Evolutionary conservation across 1,284 basidiomycete genomes (phyloP), one percentile per base, ranked within the genome.

Genomic region (Prillingera fragicola): DNA sequence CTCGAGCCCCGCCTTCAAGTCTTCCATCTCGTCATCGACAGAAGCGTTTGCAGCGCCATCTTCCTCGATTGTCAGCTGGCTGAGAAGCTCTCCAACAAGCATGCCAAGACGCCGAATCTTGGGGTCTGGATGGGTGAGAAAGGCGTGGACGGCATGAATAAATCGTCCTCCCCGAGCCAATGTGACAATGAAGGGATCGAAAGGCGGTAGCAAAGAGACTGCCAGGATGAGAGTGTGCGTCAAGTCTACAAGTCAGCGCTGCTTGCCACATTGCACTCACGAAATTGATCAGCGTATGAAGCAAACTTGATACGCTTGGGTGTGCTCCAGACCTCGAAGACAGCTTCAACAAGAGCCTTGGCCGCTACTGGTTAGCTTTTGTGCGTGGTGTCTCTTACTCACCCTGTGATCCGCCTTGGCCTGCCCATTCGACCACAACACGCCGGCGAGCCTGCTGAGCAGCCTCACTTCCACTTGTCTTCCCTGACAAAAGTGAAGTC

Each of bases 21-120:
- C 67, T 19, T 63, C 63, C 21, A 69, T 60, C 29, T 65, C 62
- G 31, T 59, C 59, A 22, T 59, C 54, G 29, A 47, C 40, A 5
- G 33, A 33, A 14, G 38, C 23, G 0, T 38, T 42, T 2, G 34
- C 42, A 3, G 33, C 45, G 13, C 36, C 36, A 7, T 50, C 43
- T 12, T 40, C 43, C 21, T 41, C 42, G 12, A 41, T 38, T 7
- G 64, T 73, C 18, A 55, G 55, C 45, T 54, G 57, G 45, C 60
- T 65, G 7, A 75, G 44, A 18, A 85, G 73, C 67, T 98, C 94
- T 0, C 87, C 94, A 0, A 82, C 81, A 10, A 97, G 77, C 91
- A 97, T 95, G 3, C 94, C 94, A 54, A 89, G 84, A n/a, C 84
- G 77, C 2, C 92, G 82, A 12, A 95, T 77, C 2, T 79, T 77